phyloP scores from a whole-genome alignment of 2,329 filamentous ascomycete genomes.

The Penicillium crustosum region DNA sequence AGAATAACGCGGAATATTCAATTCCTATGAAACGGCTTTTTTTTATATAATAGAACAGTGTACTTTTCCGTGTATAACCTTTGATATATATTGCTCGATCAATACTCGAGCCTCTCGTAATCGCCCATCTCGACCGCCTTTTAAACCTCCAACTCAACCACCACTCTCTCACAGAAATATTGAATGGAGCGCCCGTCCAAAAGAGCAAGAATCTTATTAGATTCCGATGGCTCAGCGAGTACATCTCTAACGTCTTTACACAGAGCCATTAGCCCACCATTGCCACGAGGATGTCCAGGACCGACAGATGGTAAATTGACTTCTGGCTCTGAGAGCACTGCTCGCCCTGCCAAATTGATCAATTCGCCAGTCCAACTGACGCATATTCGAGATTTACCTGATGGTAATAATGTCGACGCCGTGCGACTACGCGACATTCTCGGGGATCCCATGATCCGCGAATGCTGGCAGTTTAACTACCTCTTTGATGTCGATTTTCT shows the following conservation, averaged over 20 bases:
- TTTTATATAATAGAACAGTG: background rate
- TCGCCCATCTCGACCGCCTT: conserved; percentile 6
- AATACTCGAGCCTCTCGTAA: background rate
- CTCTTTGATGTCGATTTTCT: conserved; percentile 60
- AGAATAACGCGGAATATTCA: too few species aligned
- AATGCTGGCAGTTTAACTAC: conserved; percentile 60
- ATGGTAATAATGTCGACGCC: conserved; percentile 63
- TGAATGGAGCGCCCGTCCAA: conserved; percentile 6
- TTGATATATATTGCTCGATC: background rate
- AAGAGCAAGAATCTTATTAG: background rate
- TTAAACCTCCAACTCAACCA: background rate
- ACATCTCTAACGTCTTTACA: background rate
- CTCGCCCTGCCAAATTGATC: background rate
- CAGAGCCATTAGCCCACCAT: conserved; percentile 6
- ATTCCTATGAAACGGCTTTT: background rate
- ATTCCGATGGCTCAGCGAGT: background rate
- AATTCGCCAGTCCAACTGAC: conserved; percentile 71
- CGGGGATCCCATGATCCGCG: conserved; percentile 69
- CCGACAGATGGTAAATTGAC: background rate
- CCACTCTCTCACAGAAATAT: background rate
- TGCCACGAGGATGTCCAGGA: background rate
- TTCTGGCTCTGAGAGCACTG: background rate
- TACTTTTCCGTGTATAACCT: background rate
- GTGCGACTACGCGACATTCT: conserved; percentile 67
- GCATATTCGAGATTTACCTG: conserved; percentile 63